These are phyloP conservation scores for Theobroma cacao DNA, from an alignment of 345 rosid species.

Conservation along the genomic window DNA sequence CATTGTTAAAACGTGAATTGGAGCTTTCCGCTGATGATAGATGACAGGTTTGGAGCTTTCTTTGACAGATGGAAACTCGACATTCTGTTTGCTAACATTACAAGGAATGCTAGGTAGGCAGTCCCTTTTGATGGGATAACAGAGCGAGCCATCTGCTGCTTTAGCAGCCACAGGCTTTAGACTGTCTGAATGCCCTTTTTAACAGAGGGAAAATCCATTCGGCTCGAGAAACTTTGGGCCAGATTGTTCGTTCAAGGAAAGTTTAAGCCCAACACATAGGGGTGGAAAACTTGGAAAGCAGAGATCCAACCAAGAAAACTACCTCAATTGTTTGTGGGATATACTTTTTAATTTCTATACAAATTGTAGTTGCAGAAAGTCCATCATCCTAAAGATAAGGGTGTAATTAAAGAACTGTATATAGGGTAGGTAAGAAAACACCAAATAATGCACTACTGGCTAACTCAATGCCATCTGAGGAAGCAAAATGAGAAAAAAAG, in stretches of 20 bases:
- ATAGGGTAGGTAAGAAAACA: neutral
- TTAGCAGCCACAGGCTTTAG: neutral
- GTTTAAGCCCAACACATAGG: neutral
- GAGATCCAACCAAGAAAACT: neutral
- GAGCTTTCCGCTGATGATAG: neutral
- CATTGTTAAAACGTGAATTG: neutral
- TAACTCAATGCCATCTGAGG: neutral
- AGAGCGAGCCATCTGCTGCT: neutral
- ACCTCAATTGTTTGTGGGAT: neutral
- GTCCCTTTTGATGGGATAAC: neutral
- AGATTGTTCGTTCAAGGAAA: neutral
- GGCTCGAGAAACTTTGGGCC: neutral
- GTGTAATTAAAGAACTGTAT: neutral
- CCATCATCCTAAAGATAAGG: neutral
- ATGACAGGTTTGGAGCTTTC: neutral
- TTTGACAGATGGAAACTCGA: neutral
- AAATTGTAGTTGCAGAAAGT: neutral
- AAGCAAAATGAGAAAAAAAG: neutral
- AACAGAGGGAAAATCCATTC: neutral
- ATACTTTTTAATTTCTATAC: neutral
- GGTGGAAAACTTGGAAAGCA: neutral
- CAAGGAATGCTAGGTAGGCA: neutral
- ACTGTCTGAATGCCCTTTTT: neutral
- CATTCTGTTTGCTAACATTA: neutral
- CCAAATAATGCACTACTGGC: neutral